These are phyloP conservation scores for Huntiella omanensis DNA, from an alignment of 2,329 filamentous ascomycete species.

Conservation along the genomic window DNA sequence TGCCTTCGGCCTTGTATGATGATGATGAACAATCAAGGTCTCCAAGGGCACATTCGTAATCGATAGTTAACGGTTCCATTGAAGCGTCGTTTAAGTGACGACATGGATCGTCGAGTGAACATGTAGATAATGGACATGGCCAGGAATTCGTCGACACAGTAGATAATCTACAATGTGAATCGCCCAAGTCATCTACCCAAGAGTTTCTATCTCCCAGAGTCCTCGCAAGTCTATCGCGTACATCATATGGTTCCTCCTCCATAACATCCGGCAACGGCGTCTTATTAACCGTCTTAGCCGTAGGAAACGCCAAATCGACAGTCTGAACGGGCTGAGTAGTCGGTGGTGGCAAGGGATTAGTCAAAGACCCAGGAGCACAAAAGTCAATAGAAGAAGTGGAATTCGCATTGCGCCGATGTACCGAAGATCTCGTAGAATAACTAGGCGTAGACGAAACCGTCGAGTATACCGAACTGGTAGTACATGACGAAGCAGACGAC, in stretches of 20 bases:
- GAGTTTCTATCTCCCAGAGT: too few relatives aligned
- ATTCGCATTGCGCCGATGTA: conserved; percentile 44
- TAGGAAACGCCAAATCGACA: conserved; percentile 22
- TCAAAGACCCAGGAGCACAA: background rate
- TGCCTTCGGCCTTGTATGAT: conserved; percentile 2
- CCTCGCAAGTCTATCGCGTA: too few relatives aligned
- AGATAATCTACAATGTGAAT: conserved; percentile 37
- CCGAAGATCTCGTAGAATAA: background rate
- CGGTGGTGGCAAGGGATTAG: conserved; percentile 24
- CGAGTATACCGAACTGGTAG: background rate
- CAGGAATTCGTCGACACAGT: conserved; percentile 12
- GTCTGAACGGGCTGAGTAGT: conserved; percentile 26
- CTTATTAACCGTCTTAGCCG: conserved; percentile 29
- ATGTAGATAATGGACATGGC: conserved; percentile 13
- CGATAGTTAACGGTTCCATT: conserved; percentile 21
- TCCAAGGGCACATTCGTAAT: conserved; percentile 49
- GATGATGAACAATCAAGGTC: conserved; percentile 31
- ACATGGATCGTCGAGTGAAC: conserved; percentile 5
- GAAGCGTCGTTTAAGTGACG: conserved; percentile 3
- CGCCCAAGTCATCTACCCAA: too few relatives aligned
- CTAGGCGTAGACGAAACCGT: background rate
- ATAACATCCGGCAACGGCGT: conserved; percentile 61
- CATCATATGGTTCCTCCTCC: conserved; percentile 36
- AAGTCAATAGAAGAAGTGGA: conserved; percentile 57
- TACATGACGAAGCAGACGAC: conserved; percentile 22